A percentile compares a stretch with the other conserved stretches of the same genome.
Evolutionary conservation across 129 eudicot species (phyloP).

Genomic region (Ambrosia trifida): DNA sequence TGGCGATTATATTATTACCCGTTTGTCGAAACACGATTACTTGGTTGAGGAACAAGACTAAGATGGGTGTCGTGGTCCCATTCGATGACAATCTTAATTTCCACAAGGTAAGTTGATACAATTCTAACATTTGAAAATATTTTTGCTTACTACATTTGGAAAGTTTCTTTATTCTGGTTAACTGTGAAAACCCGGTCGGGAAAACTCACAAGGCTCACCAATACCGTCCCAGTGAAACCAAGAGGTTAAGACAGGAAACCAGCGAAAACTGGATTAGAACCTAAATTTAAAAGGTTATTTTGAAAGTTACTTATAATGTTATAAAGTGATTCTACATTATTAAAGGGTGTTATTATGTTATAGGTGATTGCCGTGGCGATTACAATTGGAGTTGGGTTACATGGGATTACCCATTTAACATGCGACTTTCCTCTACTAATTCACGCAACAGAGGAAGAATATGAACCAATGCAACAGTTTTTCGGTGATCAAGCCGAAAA

Average conservation of each 20-base stretch:
- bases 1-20: conserved; percentile 21
- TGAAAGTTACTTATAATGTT: too few species aligned
- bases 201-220: neutral
- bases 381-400: conserved; percentile 74
- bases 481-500: conserved; percentile 62
- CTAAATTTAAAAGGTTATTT: neutral
- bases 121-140: neutral
- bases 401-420: conserved; percentile 84
- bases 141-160: neutral
- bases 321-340: neutral
- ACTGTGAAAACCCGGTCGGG: neutral
- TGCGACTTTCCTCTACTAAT: conserved; percentile 92
- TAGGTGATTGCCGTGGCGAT: conserved; percentile 92
- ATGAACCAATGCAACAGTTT: conserved; percentile 49
- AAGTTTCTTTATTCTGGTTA: neutral
- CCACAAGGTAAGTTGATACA: conserved; percentile 17
- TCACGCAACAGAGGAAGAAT: conserved; percentile 34
- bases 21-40: conserved; percentile 25
- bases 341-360: conserved; percentile 19
- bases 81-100: conserved; percentile 22
- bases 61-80: conserved; percentile 5
- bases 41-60: conserved; percentile 25
- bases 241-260: neutral
- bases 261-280: too few species aligned
- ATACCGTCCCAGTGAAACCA: neutral